Base-by-base conservation (phyloP, 2,329 filamentous ascomycete genomes). In the Amesomyces nigricolor region DNA sequence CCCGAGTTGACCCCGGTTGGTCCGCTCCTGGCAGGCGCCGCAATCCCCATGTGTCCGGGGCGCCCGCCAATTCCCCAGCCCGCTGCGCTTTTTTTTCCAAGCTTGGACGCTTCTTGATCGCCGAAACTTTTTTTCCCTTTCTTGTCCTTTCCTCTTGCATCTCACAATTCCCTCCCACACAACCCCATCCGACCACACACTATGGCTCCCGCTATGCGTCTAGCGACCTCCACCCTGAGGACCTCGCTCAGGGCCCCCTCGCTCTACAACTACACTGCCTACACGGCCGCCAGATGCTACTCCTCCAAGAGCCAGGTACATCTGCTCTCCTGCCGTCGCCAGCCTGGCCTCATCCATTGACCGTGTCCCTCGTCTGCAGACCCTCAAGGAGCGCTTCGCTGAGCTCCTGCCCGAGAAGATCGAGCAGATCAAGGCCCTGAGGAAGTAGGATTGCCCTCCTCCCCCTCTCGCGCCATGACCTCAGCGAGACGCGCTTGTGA, bases 401-500 rank as follows among this genome's bases (percentile, higher is more conserved):
- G 91, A 94, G 75, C 87, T 92, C 71, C 82, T 99, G 62, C 94
- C 94, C 67, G 90, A 86, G 74, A 95, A 97, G 85, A 87, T 96
- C 72, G 94, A 99, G 79, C 89, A 97, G 85, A 91, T 99, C 81
- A 99, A 99, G 89, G 86, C 90, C 75, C 86, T 99, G 70, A 85
- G 90, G 75, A 96, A 96, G 90, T 95, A 80, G 73, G 87, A 76
- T 58, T 50, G 38, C 4, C 11, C 32, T 48, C 43, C 51, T 54
- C 60, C 50, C 58, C 38, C 26, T 46, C 45, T 49, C 19, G 22
- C 22, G 22, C 6, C 22, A 4, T 26, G 22, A 26, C 22, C 22
- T 26, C 22, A 4, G 22, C 22, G 22, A 26, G 22, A 26, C 57
- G 47, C 51, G 5, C 26, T n/a, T 40, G 30, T 43, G 48, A 16